A percentile compares a stretch with the other conserved stretches of the same genome.
Conservation (phyloP, 768 basidiomycete genomes). For the Leccinum subgranulosum region DNA sequence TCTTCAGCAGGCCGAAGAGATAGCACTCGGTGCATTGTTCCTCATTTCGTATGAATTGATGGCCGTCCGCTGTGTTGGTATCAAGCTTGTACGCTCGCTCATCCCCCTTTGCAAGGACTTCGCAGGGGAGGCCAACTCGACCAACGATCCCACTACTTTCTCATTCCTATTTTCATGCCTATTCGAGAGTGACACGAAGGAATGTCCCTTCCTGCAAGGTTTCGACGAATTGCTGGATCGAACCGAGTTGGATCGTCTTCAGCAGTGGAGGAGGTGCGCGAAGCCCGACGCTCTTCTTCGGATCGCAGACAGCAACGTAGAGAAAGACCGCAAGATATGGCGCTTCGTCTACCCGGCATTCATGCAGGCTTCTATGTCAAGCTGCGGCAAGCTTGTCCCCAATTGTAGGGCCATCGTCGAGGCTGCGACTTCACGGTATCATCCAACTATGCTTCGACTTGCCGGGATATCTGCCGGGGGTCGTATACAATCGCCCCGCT, state of each 20-base stretch:
- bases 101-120: constrained; percentile 47
- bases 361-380: constrained; percentile 53
- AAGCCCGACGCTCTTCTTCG: constrained; percentile 57
- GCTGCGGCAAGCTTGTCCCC: constrained; percentile 41
- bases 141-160: constrained; percentile 25
- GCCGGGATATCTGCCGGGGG: constrained; percentile 66
- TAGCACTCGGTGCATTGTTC: constrained; percentile 74
- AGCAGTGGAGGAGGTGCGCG: constrained; percentile 61
- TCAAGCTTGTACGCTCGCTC: constrained; percentile 61
- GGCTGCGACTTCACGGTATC: constrained; percentile 66
- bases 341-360: constrained; percentile 66
- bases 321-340: constrained; percentile 73
- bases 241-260: constrained; percentile 56
- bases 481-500: constrained; percentile 38
- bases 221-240: constrained; percentile 66
- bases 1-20: constrained; percentile 49
- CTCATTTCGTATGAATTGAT: constrained; percentile 58
- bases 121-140: constrained; percentile 30
- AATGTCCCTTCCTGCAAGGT: constrained; percentile 51
- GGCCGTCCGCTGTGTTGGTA: constrained; percentile 54
- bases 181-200: constrained; percentile 48
- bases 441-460: constrained; percentile 66
- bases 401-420: constrained; percentile 64
- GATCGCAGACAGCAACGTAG: constrained; percentile 68
- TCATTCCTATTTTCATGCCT: constrained; percentile 46